Base-by-base conservation (phyloP, 1,284 basidiomycete genomes). In the Coniferiporia sulphurascens region DNA sequence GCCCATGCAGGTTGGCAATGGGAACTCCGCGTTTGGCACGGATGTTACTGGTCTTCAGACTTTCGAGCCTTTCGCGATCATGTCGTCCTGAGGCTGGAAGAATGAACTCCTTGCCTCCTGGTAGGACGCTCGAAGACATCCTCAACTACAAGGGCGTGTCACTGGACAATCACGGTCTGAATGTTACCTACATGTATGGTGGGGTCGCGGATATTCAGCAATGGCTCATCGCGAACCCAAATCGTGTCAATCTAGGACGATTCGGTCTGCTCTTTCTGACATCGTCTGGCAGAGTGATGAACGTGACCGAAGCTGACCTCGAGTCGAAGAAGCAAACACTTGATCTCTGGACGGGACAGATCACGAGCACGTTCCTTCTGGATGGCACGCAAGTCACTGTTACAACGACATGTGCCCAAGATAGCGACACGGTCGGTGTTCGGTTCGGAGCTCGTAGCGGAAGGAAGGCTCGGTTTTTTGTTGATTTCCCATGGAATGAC, bases 401-500 rank as follows among this genome's bases (percentile, higher is more conserved):
- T 0, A 66, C 70, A 53, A 80, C 78, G 0, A 68, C 70, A 17
- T 75, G 72, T 4, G 74, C 74, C 5, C 76, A 79, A 61, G 68
- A 66, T 17, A 70, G 66, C 17, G 77, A 78, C 64, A 70, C 72
- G 1, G 64, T 84, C 27, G 78, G 68, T 1, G 66, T 84, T 84
- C 51, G 52, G 66, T 0, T 84, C 82, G 12, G 17, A 70, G 1
- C 71, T 83, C 15, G 45, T 85, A 6, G 17, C 63, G 22, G 60
- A 66, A n/a, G 74, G 76, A 4, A 69, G 69, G 50, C 67, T 83
- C 4, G 80, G 77, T 0, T 19, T 83, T 84, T 82, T 68, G 62
- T 85, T n/a, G 82, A 85, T 66, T 84, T 82, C 65, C 82, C 82
- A 7, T 85, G 82, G 81, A 80, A 79, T 66, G 82, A 83, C 62